Evolutionary conservation across 495 filamentous ascomycete genomes (phyloP).

Genomic region (Apiosordaria backusii): DNA sequence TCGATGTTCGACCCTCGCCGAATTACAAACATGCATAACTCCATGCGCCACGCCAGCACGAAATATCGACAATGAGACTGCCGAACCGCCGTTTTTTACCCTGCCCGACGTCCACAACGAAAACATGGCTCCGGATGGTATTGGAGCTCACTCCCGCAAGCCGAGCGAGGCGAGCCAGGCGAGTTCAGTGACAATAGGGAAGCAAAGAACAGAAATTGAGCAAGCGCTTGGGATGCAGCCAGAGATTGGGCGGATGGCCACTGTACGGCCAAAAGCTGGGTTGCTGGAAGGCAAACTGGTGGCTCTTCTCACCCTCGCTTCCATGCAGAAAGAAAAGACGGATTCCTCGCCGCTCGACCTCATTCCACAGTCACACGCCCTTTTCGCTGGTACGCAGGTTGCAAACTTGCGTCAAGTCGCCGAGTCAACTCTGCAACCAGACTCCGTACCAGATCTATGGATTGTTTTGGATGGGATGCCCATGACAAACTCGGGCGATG

Average conservation of each 20-base stretch:
- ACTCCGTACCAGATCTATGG: constrained; percentile 40
- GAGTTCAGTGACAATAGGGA: constrained; percentile 18
- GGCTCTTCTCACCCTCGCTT: constrained; percentile 39
- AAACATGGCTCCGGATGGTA: constrained; percentile 18
- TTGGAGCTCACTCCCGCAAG: constrained; percentile 18
- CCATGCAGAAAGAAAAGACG: constrained; percentile 21
- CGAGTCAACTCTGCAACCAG: constrained; percentile 25
- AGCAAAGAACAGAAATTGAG: constrained; percentile 30
- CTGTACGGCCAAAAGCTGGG: constrained; percentile 45
- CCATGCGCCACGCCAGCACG: constrained; percentile 25
- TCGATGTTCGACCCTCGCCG: constrained; percentile 40
- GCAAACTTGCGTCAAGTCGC: constrained; percentile 32
- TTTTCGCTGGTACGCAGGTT: constrained; percentile 38
- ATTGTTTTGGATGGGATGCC: constrained; percentile 45
- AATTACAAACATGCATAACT: constrained; percentile 35
- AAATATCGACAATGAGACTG: constrained; percentile 7
- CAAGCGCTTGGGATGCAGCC: constrained; percentile 24
- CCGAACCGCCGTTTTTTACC: constrained; percentile 23
- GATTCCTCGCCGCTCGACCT: constrained; percentile 35
- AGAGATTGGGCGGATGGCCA: constrained; percentile 35
- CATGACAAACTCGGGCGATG: constrained; percentile 34
- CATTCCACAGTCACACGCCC: constrained; percentile 34
- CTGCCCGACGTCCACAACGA: constrained; percentile 23
- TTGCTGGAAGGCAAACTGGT: constrained; percentile 45
- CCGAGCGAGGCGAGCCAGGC: constrained; percentile 25